phyloP scores from a whole-genome alignment of 78 protist species.

The Protostelium mycophagum region DNA sequence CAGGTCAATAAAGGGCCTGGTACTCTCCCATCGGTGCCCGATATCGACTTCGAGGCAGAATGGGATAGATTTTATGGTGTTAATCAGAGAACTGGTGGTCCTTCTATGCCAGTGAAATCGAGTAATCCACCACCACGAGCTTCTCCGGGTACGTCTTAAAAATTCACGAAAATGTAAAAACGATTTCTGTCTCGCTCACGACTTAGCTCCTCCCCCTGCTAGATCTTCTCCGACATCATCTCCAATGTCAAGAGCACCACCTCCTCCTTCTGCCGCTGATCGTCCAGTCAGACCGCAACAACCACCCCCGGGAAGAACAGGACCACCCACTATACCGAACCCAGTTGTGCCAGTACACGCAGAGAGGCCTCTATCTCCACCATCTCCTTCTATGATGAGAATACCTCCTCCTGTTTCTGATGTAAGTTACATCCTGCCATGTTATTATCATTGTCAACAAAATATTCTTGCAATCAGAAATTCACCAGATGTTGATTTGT shows the following conservation, averaged over 20 bases:
- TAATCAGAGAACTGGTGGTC: no score
- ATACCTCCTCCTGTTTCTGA: no score
- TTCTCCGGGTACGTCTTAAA: neutral
- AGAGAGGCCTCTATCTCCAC: no score
- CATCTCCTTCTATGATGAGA: no score
- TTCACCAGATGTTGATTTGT: no score
- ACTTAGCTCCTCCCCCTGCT: neutral
- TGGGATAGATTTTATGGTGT: neutral
- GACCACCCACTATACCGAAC: no score
- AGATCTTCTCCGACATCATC: neutral
- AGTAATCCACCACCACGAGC: neutral
- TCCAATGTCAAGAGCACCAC: neutral
- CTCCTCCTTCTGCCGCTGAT: neutral
- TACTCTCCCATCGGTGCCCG: neutral
- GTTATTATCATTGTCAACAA: no score
- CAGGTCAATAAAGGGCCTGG: neutral
- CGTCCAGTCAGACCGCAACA: neutral
- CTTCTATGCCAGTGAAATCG: neutral
- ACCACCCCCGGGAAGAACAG: no score
- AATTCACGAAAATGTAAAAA: neutral
- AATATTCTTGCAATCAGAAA: no score
- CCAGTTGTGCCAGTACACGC: no score
- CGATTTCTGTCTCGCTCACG: neutral
- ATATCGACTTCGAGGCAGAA: neutral
- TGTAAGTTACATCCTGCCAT: no score